Evolutionary conservation across 495 filamentous ascomycete species (phyloP).

Genomic region (Tuber borchii): DNA sequence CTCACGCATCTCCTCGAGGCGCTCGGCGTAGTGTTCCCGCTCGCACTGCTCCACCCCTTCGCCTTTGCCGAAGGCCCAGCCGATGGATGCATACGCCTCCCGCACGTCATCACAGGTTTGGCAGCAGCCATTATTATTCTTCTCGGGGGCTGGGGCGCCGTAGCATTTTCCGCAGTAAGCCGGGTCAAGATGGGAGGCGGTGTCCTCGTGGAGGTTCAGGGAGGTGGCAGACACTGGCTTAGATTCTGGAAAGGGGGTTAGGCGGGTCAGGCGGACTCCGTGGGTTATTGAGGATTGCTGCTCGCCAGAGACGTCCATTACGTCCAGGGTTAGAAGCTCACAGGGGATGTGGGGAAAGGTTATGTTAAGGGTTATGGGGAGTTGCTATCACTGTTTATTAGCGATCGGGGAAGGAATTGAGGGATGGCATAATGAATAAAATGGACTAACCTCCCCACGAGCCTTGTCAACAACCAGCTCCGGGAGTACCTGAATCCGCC

Average conservation of each 20-base stretch:
- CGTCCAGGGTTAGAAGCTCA: slow-evolving; percentile 90
- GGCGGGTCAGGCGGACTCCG: slow-evolving; percentile 80
- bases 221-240: slow-evolving; percentile 72
- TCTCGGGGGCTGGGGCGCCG: slow-evolving; percentile 63
- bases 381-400: slow-evolving; percentile 53
- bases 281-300: slow-evolving; percentile 89
- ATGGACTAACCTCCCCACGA: slow-evolving; percentile 58
- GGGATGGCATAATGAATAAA: slow-evolving; percentile 18
- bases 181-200: slow-evolving; percentile 80
- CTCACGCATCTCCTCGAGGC: slow-evolving; percentile 72
- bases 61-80: slow-evolving; percentile 89
- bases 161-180: slow-evolving; percentile 92
- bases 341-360: slow-evolving; percentile 91
- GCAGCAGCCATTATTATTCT: slow-evolving; percentile 69
- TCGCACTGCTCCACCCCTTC: slow-evolving; percentile 92
- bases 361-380: slow-evolving; percentile 98
- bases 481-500: slow-evolving; percentile 75
- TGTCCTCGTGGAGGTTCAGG: slow-evolving; percentile 79
- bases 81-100: slow-evolving; percentile 79
- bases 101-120: slow-evolving; percentile 95
- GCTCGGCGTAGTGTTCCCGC: slow-evolving; percentile 84
- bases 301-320: slow-evolving; percentile 98
- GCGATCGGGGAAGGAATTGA: slow-evolving; percentile 6
- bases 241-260: slow-evolving; percentile 65
- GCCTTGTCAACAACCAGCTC: slow-evolving; percentile 96